Evolutionary conservation across 2,329 filamentous ascomycete genomes (phyloP).

Genomic region (Colletotrichum magnum): DNA sequence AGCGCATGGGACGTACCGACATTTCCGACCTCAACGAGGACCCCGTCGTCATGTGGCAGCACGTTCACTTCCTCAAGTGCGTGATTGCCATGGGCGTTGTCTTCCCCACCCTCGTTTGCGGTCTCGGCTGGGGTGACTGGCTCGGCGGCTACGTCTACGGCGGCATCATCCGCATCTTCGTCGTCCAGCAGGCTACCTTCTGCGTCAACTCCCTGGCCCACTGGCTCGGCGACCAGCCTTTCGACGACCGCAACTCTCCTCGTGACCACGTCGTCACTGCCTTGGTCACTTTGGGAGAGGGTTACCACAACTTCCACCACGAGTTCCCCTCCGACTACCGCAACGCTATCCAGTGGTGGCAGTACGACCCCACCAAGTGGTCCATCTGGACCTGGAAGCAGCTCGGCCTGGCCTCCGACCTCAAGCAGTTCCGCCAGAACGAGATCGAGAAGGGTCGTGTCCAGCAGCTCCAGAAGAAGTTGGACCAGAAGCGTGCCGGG

Average conservation of each 20-base stretch:
- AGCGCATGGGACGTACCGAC: constrained; percentile 88
- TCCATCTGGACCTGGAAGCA: constrained; percentile 88
- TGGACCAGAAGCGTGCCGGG: constrained; percentile 85
- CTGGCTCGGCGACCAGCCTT: constrained; percentile 93
- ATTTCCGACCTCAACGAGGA: constrained; percentile 92
- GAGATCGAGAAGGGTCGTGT: constrained; percentile 94
- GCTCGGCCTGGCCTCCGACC: constrained; percentile 85
- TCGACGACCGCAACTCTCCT: constrained; percentile 92
- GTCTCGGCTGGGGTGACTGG: constrained; percentile 86
- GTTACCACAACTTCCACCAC: constrained; percentile 97
- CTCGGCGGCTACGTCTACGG: constrained; percentile 86
- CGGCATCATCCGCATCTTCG: constrained; percentile 88
- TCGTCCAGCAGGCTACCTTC: constrained; percentile 93
- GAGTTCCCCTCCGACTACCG: constrained; percentile 95
- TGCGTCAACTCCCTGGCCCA: constrained; percentile 93
- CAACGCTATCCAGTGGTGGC: constrained; percentile 91
- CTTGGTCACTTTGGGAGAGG: constrained; percentile 86
- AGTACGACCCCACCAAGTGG: constrained; percentile 96
- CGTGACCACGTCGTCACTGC: constrained; percentile 91
- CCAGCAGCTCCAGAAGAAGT: constrained; percentile 92
- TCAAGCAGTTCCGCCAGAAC: constrained; percentile 92
- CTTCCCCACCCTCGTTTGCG: constrained; percentile 82
- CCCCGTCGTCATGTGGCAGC: constrained; percentile 87
- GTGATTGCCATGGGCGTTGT: constrained; percentile 83
- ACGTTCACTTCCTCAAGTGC: constrained; percentile 87